Evolutionary conservation across 2,329 filamentous ascomycete genomes (phyloP).

Genomic region (Stemphylium beticola): DNA sequence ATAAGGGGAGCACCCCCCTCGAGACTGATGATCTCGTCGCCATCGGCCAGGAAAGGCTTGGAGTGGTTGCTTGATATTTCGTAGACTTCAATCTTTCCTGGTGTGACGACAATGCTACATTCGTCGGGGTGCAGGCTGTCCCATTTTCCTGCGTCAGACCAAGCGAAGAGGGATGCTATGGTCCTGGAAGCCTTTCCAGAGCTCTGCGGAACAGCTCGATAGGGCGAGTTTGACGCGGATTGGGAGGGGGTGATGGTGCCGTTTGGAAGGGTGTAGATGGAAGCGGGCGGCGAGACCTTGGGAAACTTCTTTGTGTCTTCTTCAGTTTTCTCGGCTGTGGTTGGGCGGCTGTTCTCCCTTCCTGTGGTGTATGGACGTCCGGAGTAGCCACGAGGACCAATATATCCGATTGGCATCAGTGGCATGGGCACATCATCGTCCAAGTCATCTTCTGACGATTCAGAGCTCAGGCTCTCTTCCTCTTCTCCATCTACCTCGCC

Average conservation of each 20-base stretch:
- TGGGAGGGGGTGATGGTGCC: conserved; percentile 76
- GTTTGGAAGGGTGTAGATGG: conserved; percentile 48
- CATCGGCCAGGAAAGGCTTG: conserved; percentile 49
- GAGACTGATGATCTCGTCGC: conserved; percentile 47
- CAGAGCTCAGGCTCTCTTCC: conserved; percentile 55
- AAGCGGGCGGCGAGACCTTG: conserved; percentile 51
- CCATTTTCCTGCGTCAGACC: conserved; percentile 67
- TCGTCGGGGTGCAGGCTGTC: conserved; percentile 66
- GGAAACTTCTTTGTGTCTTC: conserved; percentile 48
- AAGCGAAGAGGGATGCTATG: conserved; percentile 67
- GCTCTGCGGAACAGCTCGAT: conserved; percentile 60
- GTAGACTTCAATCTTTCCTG: conserved; percentile 69
- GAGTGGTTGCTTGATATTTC: conserved; percentile 59
- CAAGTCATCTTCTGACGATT: conserved; percentile 64
- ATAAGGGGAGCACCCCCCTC: conserved; percentile 59
- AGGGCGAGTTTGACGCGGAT: conserved; percentile 78
- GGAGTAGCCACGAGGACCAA: conserved; percentile 25
- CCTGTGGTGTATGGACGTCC: conserved; percentile 18
- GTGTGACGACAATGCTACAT: conserved; percentile 67
- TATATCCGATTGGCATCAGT: conserved; percentile 41
- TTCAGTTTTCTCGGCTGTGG: conserved; percentile 15
- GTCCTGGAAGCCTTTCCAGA: conserved; percentile 60
- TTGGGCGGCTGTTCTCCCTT: conserved; percentile 16
- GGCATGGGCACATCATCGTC: conserved; percentile 55
- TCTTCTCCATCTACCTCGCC: conserved; percentile 57